phyloP scores from a whole-genome alignment of 139 green algal species.

The Micractinium sp. region DNA sequence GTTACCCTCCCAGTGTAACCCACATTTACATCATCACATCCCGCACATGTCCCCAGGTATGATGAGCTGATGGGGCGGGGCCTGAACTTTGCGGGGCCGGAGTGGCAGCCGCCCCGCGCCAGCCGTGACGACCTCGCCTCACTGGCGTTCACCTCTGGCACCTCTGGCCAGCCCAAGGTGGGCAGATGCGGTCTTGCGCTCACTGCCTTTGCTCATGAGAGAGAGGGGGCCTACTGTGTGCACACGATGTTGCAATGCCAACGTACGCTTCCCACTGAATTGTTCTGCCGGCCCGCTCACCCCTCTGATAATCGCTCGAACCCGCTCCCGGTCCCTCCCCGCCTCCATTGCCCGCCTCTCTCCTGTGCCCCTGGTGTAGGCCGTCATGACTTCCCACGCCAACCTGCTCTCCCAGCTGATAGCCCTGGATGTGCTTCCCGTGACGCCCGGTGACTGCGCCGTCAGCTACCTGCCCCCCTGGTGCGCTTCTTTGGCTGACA shows the following conservation, averaged over 20 bases:
- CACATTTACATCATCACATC: no score
- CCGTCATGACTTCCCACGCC: neutral
- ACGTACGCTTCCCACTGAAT: no score
- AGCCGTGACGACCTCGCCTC: neutral
- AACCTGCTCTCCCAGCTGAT: slow-evolving; percentile 22
- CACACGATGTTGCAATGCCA: no score
- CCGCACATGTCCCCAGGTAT: no score
- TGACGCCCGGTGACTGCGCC: neutral
- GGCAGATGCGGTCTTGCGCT: neutral
- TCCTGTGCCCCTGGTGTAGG: neutral
- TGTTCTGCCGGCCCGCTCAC: neutral
- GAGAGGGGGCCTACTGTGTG: no score
- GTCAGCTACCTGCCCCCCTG: neutral
- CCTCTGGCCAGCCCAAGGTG: slow-evolving; percentile 4
- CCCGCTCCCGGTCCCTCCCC: no score
- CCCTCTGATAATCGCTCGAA: neutral
- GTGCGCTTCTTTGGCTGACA: neutral
- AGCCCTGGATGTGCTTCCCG: neutral
- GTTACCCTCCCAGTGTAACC: no score
- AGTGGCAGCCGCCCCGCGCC: neutral
- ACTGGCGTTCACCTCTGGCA: neutral
- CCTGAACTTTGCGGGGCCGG: neutral
- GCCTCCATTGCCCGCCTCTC: neutral
- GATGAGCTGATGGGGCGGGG: slow-evolving; percentile 11
- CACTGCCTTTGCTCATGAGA: neutral